Conservation (phyloP, 2,329 filamentous ascomycete species). For the Colletotrichum scovillei region DNA sequence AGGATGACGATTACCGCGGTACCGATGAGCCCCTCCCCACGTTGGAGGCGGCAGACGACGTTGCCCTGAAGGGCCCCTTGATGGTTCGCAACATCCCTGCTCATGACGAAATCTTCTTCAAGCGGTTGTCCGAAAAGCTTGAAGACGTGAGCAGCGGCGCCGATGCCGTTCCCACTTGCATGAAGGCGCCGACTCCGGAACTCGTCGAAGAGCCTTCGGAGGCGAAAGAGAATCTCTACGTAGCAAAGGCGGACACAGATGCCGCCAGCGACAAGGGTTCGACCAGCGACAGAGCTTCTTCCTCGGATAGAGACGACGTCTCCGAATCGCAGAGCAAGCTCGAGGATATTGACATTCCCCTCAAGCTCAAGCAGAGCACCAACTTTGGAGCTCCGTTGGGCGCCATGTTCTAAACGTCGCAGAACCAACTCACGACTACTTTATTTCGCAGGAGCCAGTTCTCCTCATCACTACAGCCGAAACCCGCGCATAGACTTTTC, state of each 20-base stretch:
- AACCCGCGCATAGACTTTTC: conserved; percentile 13
- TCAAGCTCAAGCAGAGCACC: conserved; percentile 56
- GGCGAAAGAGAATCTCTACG: conserved; percentile 26
- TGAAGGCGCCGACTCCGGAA: conserved; percentile 48
- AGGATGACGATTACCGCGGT: conserved; percentile 21
- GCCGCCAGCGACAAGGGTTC: conserved; percentile 13
- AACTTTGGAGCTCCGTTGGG: conserved; percentile 42
- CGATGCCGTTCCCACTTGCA: conserved; percentile 58
- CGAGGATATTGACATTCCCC: conserved; percentile 55
- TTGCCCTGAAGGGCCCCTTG: conserved; percentile 61
- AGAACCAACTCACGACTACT: neutral
- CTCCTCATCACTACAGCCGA: conserved; percentile 1
- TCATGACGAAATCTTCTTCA: conserved; percentile 66
- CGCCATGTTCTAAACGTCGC: conserved; percentile 28
- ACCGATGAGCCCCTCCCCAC: conserved; percentile 41
- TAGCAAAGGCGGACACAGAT: conserved; percentile 25
- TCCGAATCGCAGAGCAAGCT: conserved; percentile 40
- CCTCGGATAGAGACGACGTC: conserved; percentile 39
- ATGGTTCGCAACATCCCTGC: conserved; percentile 67
- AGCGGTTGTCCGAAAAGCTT: conserved; percentile 62
- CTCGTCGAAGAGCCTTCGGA: conserved; percentile 18
- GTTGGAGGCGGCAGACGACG: conserved; percentile 57
- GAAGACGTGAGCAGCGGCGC: conserved; percentile 59
- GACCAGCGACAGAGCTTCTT: conserved; percentile 20
- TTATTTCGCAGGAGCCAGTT: conserved; percentile 3